Evolutionary conservation across 1,284 basidiomycete species (phyloP).

Genomic region (Heterobasidion occidentale): DNA sequence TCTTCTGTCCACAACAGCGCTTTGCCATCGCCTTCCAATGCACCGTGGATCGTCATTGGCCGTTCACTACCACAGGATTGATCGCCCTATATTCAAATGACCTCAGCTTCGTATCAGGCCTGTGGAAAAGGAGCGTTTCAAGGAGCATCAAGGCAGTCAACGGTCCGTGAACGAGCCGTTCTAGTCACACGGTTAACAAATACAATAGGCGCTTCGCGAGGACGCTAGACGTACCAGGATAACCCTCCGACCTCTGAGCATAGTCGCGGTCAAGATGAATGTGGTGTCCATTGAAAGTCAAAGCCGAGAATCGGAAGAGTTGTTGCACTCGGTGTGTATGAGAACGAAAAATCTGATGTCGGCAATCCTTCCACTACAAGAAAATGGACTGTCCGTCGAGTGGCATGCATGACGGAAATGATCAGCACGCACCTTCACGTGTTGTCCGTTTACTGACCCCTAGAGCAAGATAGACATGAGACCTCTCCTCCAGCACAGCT

Average conservation of each 20-base stretch:
- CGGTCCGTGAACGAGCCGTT: conserved; percentile 78
- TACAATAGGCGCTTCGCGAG: not conserved
- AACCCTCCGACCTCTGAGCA: conserved; percentile 61
- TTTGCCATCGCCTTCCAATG: conserved; percentile 30
- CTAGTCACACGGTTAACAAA: conserved; percentile 23
- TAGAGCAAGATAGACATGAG: conserved; percentile 66
- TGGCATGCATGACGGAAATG: not conserved
- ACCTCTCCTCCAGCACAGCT: conserved; percentile 59
- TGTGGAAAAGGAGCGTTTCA: conserved; percentile 45
- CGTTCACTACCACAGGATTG: conserved; percentile 65
- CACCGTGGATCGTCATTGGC: conserved; percentile 46
- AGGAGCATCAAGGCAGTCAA: conserved; percentile 73
- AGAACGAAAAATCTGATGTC: conserved; percentile 49
- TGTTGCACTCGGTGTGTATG: conserved; percentile 58
- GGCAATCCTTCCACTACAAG: conserved; percentile 45
- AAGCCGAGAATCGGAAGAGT: conserved; percentile 83
- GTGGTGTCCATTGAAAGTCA: conserved; percentile 73
- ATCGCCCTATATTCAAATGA: conserved; percentile 69
- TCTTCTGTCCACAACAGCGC: conserved; percentile 24
- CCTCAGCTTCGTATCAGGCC: conserved; percentile 35
- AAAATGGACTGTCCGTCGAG: not conserved
- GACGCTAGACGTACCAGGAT: conserved; percentile 44
- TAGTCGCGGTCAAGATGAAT: conserved; percentile 72
- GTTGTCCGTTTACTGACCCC: conserved; percentile 21
- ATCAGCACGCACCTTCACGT: conserved; percentile 31